Percentiles rank a stretch among this genome's conserved stretches.
Conservation (phyloP, 371 early-diverging fungal species). For the Mortierella sp. region DNA sequence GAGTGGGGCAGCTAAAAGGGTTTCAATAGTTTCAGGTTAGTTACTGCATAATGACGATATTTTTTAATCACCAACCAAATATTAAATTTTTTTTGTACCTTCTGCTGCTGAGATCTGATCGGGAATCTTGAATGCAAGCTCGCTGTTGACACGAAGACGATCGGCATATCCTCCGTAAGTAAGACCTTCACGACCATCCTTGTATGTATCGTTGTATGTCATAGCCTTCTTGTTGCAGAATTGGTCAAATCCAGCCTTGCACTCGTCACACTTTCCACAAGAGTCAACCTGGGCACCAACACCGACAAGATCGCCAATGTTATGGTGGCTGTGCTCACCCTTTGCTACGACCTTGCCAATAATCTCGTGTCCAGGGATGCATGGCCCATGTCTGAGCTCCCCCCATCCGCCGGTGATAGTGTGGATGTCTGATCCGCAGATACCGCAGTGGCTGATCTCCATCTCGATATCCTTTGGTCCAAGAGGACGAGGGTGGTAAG, state of each 20-base stretch:
- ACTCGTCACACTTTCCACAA: constrained; percentile 64
- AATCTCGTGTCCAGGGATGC: constrained; percentile 87
- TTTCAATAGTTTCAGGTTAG: too few relatives aligned
- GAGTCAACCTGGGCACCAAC: constrained; percentile 72
- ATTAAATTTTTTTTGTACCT: constrained; percentile 20
- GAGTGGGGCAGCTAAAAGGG: constrained; percentile 44
- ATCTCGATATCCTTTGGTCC: constrained; percentile 66
- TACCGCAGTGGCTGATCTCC: constrained; percentile 67
- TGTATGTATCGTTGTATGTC: constrained; percentile 61
- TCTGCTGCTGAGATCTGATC: constrained; percentile 60
- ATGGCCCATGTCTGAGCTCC: constrained; percentile 59
- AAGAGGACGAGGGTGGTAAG: constrained; percentile 62
- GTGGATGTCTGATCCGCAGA: constrained; percentile 75
- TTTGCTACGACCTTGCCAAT: constrained; percentile 73
- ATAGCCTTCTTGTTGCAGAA: constrained; percentile 64
- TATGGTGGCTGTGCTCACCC: constrained; percentile 65
- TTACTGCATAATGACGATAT: too few relatives aligned
- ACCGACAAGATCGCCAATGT: constrained; percentile 84
- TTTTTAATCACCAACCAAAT: too few relatives aligned
- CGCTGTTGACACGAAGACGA: constrained; percentile 58
- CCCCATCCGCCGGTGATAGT: constrained; percentile 76
- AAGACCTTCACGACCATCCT: constrained; percentile 28
- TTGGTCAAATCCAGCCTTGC: constrained; percentile 64
- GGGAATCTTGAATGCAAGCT: constrained; percentile 68
- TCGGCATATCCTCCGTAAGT: constrained; percentile 67